Base-by-base conservation (phyloP, 768 basidiomycete genomes). In the Pleurotus pulmonarius region DNA sequence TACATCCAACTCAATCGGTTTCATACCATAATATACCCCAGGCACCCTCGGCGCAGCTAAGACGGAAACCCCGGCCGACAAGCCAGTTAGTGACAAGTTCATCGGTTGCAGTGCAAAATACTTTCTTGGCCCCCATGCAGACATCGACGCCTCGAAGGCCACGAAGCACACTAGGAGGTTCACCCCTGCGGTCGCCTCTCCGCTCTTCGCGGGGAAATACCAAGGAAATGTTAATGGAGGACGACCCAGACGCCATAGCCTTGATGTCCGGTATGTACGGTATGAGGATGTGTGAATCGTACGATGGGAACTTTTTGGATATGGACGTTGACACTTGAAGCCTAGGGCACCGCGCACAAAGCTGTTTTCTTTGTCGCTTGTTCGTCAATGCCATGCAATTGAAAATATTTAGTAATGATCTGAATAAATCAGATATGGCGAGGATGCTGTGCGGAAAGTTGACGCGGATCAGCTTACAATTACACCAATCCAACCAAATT, bases 241-340 rank as follows among this genome's bases (percentile, higher is more conserved):
- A 41, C 18, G 38, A 38, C 24, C n/a, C 39, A 41, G 24, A 18
- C 11, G 51, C n/a, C n/a, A 29, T 37, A 20, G 51, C 18, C n/a
- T 12, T 18, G 16, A 39, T 53, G 22, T 41, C 38, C 9, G 39
- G 39, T 3, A 16, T 53, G 39, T 53, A 53, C 24, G 51, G 39
- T 16, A 44, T 22, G 39, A 40, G 41, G 22, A 53, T 53, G 51
- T 53, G 51, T 25, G 51, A 53, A 25, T 53, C 51, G 22, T 53
- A 53, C 39, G 51, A 53, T 53, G 51, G 51, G 15, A 39, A 53
- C n/a, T 53, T 53, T 9, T 37, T 53, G 20, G 51, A 53, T n/a
- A 53, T 53, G 51, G 51, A 53, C 24, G 2, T 41, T 53, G 41
- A 39, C 9, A 11, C 51, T 12, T 40, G 38, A 53, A 34, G 29